phyloP scores from a whole-genome alignment of 129 eudicot genomes.

The Helianthus annuus region DNA sequence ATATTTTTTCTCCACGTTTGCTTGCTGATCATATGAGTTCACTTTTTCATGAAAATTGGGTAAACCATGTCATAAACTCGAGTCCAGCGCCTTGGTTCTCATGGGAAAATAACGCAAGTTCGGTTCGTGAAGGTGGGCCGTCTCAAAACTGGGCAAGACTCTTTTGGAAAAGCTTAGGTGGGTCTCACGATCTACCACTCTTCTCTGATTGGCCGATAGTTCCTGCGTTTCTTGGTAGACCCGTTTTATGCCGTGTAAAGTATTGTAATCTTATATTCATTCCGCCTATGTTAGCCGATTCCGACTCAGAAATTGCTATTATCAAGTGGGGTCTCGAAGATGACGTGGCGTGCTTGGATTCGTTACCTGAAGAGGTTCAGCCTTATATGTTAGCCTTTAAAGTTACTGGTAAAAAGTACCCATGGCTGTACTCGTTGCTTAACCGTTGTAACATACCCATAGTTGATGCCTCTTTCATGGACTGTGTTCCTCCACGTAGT shows the following conservation, averaged over 20 bases:
- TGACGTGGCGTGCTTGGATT: conserved; percentile 40
- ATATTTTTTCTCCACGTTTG: conserved; percentile 67
- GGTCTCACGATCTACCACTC: conserved; percentile 70
- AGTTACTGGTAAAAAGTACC: conserved; percentile 52
- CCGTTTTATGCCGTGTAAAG: conserved; percentile 86
- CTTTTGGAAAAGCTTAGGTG: conserved; percentile 76
- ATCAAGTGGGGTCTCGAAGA: conserved; percentile 34
- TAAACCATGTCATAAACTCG: conserved; percentile 72
- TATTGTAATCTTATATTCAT: conserved; percentile 80
- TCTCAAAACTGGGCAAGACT: conserved; percentile 86
- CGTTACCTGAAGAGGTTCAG: conserved; percentile 45
- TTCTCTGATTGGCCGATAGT: conserved; percentile 98
- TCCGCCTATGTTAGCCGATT: conserved; percentile 49
- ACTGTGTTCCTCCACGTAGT: conserved; percentile 63
- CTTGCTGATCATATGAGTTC: conserved; percentile 72
- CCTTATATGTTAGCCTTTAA: conserved; percentile 50
- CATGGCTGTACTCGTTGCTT: conserved; percentile 85
- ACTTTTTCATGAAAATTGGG: conserved; percentile 86
- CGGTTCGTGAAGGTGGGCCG: conserved; percentile 73
- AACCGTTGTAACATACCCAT: conserved; percentile 89
- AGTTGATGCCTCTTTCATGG: conserved; percentile 73
- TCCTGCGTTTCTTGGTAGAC: conserved; percentile 98
- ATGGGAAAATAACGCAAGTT: conserved; percentile 73
- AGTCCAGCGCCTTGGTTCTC: conserved; percentile 92
- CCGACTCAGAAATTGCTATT: conserved; percentile 35